Evolutionary conservation across 306 rosid species (phyloP).

Genomic region (Oemleria cerasiformis): DNA sequence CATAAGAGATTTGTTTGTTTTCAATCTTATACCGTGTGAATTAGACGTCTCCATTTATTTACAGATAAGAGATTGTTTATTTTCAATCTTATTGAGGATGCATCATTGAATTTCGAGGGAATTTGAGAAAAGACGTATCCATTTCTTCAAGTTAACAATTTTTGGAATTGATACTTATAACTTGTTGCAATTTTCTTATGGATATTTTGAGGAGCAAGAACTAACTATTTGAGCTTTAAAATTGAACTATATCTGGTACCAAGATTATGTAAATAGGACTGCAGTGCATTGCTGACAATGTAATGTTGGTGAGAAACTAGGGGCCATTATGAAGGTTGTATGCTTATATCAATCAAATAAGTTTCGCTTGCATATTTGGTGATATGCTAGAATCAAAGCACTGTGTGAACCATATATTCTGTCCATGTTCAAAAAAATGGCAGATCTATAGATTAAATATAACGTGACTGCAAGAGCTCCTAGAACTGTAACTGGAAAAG

Average conservation of each 20-base stretch:
- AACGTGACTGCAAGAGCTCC: background rate
- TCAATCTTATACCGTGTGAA: too few species aligned
- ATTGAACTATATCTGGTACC: background rate
- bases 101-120: background rate
- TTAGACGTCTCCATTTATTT: too few species aligned
- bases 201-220: background rate
- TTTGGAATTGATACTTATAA: background rate
- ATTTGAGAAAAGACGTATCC: background rate
- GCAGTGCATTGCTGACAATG: background rate
- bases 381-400: background rate
- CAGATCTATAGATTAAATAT: background rate
- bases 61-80: too few species aligned
- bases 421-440: background rate
- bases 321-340: background rate
- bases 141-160: background rate
- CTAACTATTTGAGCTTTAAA: background rate
- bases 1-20: background rate
- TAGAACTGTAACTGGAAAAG: background rate
- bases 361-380: background rate
- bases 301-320: background rate
- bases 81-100: background rate
- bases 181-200: background rate
- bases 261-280: background rate
- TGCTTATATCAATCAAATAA: background rate
- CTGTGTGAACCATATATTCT: background rate